Percentiles rank a stretch among this genome's conserved stretches.
These are phyloP conservation scores for Kluyveromyces sp. DNA, from an alignment of 1,139 yeast genomes.

Conservation along the genomic window DNA sequence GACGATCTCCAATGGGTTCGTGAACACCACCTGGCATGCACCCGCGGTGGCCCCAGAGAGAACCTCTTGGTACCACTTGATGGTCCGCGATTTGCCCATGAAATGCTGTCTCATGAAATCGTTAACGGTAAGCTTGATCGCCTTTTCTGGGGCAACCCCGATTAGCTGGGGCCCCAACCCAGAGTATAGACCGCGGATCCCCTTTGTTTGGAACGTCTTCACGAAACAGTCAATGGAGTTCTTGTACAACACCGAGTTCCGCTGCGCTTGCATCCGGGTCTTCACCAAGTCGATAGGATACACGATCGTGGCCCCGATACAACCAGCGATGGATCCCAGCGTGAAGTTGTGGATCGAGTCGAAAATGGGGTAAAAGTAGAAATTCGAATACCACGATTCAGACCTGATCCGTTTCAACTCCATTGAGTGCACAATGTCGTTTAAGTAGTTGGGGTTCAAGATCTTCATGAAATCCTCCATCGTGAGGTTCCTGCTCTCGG, in stretches of 20 bases:
- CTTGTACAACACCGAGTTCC: slow-evolving; percentile 55
- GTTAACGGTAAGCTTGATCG: slow-evolving; percentile 90
- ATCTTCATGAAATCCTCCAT: slow-evolving; percentile 37
- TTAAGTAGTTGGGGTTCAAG: slow-evolving; percentile 41
- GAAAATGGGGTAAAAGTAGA: slow-evolving; percentile 47
- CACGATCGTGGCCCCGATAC: slow-evolving; percentile 96
- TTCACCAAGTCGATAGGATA: slow-evolving; percentile 95
- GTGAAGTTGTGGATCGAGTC: slow-evolving; percentile 84
- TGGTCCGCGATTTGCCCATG: slow-evolving; percentile 42
- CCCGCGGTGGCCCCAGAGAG: slow-evolving; percentile 92
- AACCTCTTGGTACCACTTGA: slow-evolving; percentile 42
- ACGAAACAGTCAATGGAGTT: slow-evolving; percentile 82
- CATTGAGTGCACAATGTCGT: slow-evolving; percentile 51
- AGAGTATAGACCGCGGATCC: slow-evolving; percentile 81
- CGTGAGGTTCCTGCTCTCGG: slow-evolving; percentile 21
- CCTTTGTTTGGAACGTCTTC: slow-evolving; percentile 72
- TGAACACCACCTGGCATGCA: slow-evolving; percentile 91
- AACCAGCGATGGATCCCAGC: slow-evolving; percentile 92
- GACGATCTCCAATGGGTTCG: slow-evolving; percentile 93
- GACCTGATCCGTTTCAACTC: slow-evolving; percentile 24
- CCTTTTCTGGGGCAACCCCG: slow-evolving; percentile 98
- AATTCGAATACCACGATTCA: slow-evolving; percentile 29
- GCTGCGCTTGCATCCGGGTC: slow-evolving; percentile 96
- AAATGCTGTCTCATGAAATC: slow-evolving; percentile 77
- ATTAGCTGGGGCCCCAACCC: slow-evolving; percentile 92